These are phyloP conservation scores for Priceomyces fermenticarens DNA, from an alignment of 805 yeast species.

Conservation along the genomic window DNA sequence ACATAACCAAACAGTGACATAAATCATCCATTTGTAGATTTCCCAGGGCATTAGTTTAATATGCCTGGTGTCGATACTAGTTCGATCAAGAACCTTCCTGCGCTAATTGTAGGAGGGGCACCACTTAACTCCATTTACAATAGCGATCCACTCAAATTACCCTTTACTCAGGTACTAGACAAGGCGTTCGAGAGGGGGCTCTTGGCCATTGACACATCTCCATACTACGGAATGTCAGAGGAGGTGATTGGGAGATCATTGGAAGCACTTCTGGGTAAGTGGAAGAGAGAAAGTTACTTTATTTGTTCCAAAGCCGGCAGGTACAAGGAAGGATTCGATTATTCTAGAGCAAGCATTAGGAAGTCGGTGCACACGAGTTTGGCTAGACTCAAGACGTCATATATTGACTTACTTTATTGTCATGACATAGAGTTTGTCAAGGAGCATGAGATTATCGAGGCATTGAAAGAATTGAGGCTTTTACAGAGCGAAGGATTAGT, in stretches of 20 bases:
- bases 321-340: slow-evolving; percentile 69
- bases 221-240: slow-evolving; percentile 91
- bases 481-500: slow-evolving; percentile 65
- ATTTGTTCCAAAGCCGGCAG: slow-evolving; percentile 89
- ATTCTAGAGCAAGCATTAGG: slow-evolving; percentile 57
- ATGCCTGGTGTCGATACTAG: slow-evolving; percentile 11
- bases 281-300: slow-evolving; percentile 60
- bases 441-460: slow-evolving; percentile 53
- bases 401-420: slow-evolving; percentile 77
- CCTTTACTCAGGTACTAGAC: slow-evolving; percentile 54
- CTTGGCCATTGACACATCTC: slow-evolving; percentile 84
- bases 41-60: too few relatives aligned
- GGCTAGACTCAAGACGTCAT: slow-evolving; percentile 59
- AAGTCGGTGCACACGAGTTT: slow-evolving; percentile 66
- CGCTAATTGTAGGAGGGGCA: slow-evolving; percentile 82
- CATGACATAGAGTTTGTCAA: slow-evolving; percentile 87
- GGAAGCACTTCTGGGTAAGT: slow-evolving; percentile 15
- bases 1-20: too few relatives aligned
- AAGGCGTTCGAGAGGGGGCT: slow-evolving; percentile 66
- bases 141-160: slow-evolving; percentile 59
- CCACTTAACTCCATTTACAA: slow-evolving; percentile 80
- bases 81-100: slow-evolving; percentile 42
- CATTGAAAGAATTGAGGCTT: slow-evolving; percentile 55
- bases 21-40: too few relatives aligned
- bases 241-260: slow-evolving; percentile 67